Conservation (phyloP, 192 early-diverging fungal genomes). For the Backusella westeae region DNA sequence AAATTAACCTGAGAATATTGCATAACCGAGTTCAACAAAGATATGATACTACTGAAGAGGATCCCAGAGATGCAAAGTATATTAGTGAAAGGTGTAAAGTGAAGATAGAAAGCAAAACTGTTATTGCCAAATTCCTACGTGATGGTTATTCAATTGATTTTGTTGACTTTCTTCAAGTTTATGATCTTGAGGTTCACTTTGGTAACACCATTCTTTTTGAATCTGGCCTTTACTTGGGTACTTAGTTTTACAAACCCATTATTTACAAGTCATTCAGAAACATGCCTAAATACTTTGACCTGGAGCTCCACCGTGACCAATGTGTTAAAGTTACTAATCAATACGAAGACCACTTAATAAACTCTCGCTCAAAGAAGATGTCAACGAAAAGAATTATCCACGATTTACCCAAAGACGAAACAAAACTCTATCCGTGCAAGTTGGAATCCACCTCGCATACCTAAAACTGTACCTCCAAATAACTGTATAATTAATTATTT, state of each 20-base stretch:
- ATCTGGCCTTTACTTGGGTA: not conserved
- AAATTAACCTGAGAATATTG: not conserved
- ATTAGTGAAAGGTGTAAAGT: not conserved
- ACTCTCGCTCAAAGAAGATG: too few species aligned
- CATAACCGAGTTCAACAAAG: not conserved
- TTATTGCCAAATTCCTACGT: not conserved
- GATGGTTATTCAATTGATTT: not conserved
- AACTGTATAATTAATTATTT: too few species aligned
- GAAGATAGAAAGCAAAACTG: not conserved
- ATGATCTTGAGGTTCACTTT: not conserved
- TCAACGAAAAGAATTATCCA: too few species aligned
- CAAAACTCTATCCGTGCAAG: too few species aligned
- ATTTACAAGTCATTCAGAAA: not conserved
- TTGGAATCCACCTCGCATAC: too few species aligned
- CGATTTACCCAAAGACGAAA: too few species aligned
- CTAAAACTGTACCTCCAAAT: too few species aligned
- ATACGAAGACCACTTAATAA: too few species aligned
- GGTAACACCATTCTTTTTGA: not conserved
- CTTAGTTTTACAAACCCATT: not conserved
- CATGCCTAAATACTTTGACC: not conserved
- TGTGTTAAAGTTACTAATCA: too few species aligned
- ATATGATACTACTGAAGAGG: not conserved
- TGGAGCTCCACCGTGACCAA: not conserved
- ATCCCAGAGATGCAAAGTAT: not conserved
- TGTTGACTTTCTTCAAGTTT: not conserved